These are phyloP conservation scores for Fusarium veterinarium DNA, from an alignment of 2,329 filamentous ascomycete genomes.

Conservation along the genomic window DNA sequence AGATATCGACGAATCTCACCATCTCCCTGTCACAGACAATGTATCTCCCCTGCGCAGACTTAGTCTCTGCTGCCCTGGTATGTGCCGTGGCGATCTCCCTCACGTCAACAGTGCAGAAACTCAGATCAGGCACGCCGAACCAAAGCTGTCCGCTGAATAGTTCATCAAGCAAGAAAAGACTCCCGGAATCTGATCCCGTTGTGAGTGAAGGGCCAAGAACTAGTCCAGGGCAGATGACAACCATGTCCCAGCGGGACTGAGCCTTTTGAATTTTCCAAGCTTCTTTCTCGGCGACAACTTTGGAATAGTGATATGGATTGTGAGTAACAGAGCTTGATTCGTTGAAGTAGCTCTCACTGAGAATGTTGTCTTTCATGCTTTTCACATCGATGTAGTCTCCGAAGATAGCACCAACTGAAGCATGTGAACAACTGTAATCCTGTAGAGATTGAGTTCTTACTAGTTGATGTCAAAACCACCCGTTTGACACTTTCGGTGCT, in stretches of 20 bases:
- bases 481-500: neutral
- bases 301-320: conserved; percentile 6
- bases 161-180: neutral
- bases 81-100: neutral
- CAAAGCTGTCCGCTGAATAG: neutral
- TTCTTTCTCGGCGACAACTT: neutral
- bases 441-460: neutral
- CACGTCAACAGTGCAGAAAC: neutral
- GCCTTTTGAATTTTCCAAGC: neutral
- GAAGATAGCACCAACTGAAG: neutral
- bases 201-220: neutral
- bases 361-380: neutral
- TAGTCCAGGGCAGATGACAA: neutral
- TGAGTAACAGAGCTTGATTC: neutral
- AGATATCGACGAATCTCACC: neutral
- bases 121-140: neutral
- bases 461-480: neutral
- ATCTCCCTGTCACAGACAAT: neutral
- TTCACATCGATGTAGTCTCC: neutral
- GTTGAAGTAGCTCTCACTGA: neutral
- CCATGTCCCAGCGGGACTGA: neutral
- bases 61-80: neutral
- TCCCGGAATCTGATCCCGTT: neutral
- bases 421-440: neutral
- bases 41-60: neutral